Base-by-base conservation (phyloP, 768 basidiomycete species). In the Tricholoma saponaceum region DNA sequence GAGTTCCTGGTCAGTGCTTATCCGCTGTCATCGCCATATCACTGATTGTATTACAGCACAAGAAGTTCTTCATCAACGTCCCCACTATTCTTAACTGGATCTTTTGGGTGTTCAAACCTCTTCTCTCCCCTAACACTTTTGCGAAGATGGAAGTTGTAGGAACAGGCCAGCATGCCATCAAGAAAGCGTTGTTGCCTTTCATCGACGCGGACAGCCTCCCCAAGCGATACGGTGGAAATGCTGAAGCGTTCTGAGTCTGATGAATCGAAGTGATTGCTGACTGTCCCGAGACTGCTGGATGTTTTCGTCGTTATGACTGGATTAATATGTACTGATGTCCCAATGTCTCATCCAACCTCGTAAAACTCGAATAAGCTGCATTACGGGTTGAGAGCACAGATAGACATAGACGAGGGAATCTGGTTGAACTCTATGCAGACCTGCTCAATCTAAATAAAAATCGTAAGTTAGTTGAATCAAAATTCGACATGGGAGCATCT, bases 71-170 rank as follows among this genome's bases (percentile, higher is more conserved):
- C 66, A 77, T 93, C 65, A 90, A 90, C 64, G 89, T 93, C 12
- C 91, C 91, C 0, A 80, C 82, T 2, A 64, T 89, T 57, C 76
- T 92, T 62, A 81, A 84, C 39, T 92, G 90, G 90, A 79, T 93
- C 58, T 93, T 90, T 74, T 92, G 90, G 90, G 61, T 78, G 14
- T 92, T 92, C 78, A 92, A 87, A 67, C 80, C 89, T 0, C 67
- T 93, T 60, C 68, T 93, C 13, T 81, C 90, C 1, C 69, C 87
- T 6, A 81, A 80, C 26, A 92, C 91, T n/a, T 67, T 90, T 32
- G 85, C 86, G 7, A 93, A 92, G 77, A 89, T 93, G 87, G 74
- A 76, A 32, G 86, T 92, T 35, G 86, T 90, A 16, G 90, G 90
- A 41, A 76, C 78, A 22, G 84, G 89, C 14, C 69, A 78, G n/a